A percentile compares a stretch with the other conserved stretches of the same genome.
Evolutionary conservation across 441 rosid species (phyloP).

Genomic region (Brassica balearica): DNA sequence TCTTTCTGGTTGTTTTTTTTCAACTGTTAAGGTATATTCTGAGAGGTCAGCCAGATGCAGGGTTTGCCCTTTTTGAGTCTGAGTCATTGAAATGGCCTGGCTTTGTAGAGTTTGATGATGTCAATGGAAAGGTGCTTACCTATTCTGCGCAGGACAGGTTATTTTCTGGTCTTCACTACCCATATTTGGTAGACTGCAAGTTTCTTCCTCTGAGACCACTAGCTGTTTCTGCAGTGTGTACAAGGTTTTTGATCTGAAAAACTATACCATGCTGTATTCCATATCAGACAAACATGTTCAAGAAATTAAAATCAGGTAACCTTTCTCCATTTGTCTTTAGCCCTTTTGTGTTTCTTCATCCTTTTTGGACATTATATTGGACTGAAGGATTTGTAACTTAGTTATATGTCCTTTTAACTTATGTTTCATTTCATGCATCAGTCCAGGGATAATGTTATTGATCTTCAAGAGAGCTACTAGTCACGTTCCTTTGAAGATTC

Average conservation of each 20-base stretch:
- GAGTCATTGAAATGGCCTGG: conserved; percentile 84
- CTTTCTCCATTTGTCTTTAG: neutral
- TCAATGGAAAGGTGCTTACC: conserved; percentile 77
- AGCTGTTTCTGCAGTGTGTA: conserved; percentile 52
- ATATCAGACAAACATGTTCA: conserved; percentile 65
- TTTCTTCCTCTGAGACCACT: conserved; percentile 15
- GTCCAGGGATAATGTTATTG: conserved; percentile 44
- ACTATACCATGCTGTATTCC: conserved; percentile 68
- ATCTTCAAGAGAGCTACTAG: neutral
- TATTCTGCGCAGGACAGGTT: conserved; percentile 79
- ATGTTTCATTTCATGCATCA: conserved; percentile 35
- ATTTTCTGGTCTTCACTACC: conserved; percentile 11
- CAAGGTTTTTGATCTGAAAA: conserved; percentile 71
- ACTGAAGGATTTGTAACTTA: neutral
- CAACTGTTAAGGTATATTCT: conserved; percentile 52
- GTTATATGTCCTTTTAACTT: neutral
- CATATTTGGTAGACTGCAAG: conserved; percentile 19
- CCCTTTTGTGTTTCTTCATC: neutral
- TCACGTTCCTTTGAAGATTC: neutral
- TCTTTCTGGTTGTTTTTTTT: neutral
- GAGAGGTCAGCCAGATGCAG: conserved; percentile 77
- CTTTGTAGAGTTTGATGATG: conserved; percentile 85
- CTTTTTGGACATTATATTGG: neutral
- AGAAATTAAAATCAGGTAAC: conserved; percentile 69
- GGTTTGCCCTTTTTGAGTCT: conserved; percentile 75